Conservation (phyloP, 2,329 filamentous ascomycete species). For the Talaromyces sp. region DNA sequence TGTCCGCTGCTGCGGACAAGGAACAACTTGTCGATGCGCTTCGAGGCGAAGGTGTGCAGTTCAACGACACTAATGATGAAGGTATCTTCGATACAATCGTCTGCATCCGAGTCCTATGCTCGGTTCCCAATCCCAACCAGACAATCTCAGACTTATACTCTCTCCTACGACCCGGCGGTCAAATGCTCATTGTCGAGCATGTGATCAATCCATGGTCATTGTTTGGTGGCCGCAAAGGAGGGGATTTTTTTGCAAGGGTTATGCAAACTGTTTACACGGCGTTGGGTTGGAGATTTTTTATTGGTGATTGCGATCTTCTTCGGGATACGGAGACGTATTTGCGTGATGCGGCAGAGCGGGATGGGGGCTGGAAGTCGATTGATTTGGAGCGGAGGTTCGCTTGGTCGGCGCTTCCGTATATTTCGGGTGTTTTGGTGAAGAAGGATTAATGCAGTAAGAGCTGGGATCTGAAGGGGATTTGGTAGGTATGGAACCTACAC, state of each 20-base stretch:
- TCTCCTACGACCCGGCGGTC: conserved; percentile 51
- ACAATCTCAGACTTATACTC: conserved; percentile 46
- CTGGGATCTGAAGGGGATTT: no score
- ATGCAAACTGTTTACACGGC: conserved; percentile 45
- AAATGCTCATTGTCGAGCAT: conserved; percentile 53
- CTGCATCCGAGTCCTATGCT: conserved; percentile 52
- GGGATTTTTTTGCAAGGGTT: conserved; percentile 40
- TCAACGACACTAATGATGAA: conserved; percentile 15
- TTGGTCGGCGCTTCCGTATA: conserved; percentile 36
- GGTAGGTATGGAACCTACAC: no score
- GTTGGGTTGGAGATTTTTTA: conserved; percentile 49
- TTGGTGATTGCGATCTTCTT: conserved; percentile 49
- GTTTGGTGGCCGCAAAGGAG: conserved; percentile 27
- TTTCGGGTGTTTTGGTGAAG: conserved; percentile 40
- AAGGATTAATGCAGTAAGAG: conserved; percentile 17
- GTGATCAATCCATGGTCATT: conserved; percentile 48
- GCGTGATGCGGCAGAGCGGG: conserved; percentile 35
- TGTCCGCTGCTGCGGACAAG: conserved; percentile 46
- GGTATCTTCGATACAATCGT: conserved; percentile 53
- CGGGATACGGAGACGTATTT: conserved; percentile 45
- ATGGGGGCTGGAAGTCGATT: conserved; percentile 46
- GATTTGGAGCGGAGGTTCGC: conserved; percentile 42
- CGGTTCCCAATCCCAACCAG: conserved; percentile 45
- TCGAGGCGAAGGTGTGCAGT: conserved; percentile 38
- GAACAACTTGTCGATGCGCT: conserved; percentile 44